Percentiles rank a stretch among this genome's conserved stretches.
phyloP scores from a whole-genome alignment of 176 grass and related monocot genomes.

The Areca catechu region DNA sequence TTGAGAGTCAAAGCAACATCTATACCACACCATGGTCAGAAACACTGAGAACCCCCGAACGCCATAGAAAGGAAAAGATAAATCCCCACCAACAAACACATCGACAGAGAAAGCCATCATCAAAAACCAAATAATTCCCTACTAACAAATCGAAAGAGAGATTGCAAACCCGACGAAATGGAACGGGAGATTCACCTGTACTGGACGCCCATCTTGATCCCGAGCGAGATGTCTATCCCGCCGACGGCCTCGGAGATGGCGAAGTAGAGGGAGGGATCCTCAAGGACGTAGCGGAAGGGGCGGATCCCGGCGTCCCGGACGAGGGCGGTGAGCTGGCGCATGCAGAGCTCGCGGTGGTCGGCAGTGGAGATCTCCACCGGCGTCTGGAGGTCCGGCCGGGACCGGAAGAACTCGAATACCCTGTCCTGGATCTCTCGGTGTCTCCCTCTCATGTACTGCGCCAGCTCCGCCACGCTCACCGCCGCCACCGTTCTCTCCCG shows the following conservation, averaged over 20 bases:
- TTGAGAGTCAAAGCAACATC: no score
- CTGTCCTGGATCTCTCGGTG: conserved; percentile 42
- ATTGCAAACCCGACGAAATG: no score
- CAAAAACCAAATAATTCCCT: no score
- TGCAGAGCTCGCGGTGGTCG: conserved; percentile 80
- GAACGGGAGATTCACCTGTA: conserved; percentile 50
- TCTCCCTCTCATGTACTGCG: conserved; percentile 35
- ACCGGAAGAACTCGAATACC: conserved; percentile 62
- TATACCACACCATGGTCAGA: no score
- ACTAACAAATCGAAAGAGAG: no score
- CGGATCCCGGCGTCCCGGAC: conserved; percentile 72
- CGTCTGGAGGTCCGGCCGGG: conserved; percentile 69
- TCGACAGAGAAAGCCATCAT: no score
- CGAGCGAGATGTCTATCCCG: conserved; percentile 78
- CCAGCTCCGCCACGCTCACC: conserved; percentile 41
- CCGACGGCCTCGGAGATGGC: conserved; percentile 76
- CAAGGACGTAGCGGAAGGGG: conserved; percentile 49
- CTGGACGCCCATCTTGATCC: conserved; percentile 90
- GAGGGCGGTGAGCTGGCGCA: conserved; percentile 65
- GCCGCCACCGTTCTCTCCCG: neutral
- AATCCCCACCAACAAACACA: no score
- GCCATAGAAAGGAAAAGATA: no score
- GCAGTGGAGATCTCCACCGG: conserved; percentile 65
- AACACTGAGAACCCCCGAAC: no score
- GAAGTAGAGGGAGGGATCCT: conserved; percentile 62